Base-by-base conservation (phyloP, 495 filamentous ascomycete genomes). In the Cercophora newfieldiana region DNA sequence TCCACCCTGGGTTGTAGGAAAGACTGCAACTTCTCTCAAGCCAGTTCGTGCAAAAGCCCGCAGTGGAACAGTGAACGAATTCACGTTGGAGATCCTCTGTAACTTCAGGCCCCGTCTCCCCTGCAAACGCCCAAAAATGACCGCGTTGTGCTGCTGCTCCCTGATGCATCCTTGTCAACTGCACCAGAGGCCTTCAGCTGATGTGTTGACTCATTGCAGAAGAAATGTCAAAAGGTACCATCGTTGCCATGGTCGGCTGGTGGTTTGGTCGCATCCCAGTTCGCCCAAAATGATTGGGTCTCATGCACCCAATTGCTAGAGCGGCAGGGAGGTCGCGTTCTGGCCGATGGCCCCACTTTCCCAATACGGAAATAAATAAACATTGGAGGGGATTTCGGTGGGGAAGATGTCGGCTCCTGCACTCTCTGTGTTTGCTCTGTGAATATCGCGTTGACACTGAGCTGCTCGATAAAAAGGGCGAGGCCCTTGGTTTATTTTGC, bases 321-420 rank as follows among this genome's bases (percentile, higher is more conserved):
- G 51, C n/a, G 24, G 10, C 63, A 57, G 53, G 63, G 63, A 30
- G 49, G 63, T n/a, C 63, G 63, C 53, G 53, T 65, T 53, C 31
- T 37, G 53, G 31, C 10, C 37, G 37, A 16, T n/a, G 37, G 18
- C 37, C 37, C 37, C 37, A 44, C 37, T 44, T 44, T 4, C 37
- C 37, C 37, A 44, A 44, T 14, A 16, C 10, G 37, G 37, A 44
- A 44, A 14, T 16, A 44, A 44, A 44, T 16, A 44, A 44, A 44
- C 37, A 44, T 44, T 44, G 37, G 37, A 44, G 37, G 37, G 37
- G 37, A 16, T 44, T 14, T 16, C 18, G 37, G 37, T 44, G 37
- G 37, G 37, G 37, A 44, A 44, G 37, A 16, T 16, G 18, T 14
- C 37, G 2, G 10, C 18, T 44, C 37, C 37, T 14, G 37, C 4